Conservation (phyloP, 805 yeast genomes). For the Pichia nakasei region DNA sequence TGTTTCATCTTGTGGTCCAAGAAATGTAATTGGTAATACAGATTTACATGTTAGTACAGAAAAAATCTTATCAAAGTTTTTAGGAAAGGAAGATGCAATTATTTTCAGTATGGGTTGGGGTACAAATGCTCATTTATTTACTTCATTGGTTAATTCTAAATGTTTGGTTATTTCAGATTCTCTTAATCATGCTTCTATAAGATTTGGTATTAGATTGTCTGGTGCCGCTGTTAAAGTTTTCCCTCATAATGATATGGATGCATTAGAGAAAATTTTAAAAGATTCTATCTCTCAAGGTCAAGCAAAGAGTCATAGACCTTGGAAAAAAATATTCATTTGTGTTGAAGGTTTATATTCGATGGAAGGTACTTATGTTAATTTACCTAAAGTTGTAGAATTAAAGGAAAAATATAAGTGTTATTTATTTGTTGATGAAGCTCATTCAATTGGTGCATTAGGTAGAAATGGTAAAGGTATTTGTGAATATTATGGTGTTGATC, state of each 20-base stretch:
- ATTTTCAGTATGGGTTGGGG: slow-evolving; percentile 93
- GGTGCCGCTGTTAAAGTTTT: slow-evolving; percentile 91
- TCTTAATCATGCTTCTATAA: slow-evolving; percentile 88
- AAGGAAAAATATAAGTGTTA: slow-evolving; percentile 82
- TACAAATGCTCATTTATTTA: slow-evolving; percentile 83
- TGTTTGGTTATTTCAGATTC: slow-evolving; percentile 91
- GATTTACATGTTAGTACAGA: slow-evolving; percentile 72
- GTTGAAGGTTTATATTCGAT: slow-evolving; percentile 89
- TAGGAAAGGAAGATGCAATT: slow-evolving; percentile 84
- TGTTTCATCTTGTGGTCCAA: slow-evolving; percentile 69
- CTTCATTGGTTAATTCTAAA: slow-evolving; percentile 74
- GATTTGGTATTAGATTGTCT: slow-evolving; percentile 88
- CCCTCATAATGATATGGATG: slow-evolving; percentile 84
- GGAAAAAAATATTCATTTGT: slow-evolving; percentile 79
- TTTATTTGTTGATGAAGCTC: slow-evolving; percentile 94
- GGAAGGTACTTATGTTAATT: slow-evolving; percentile 86
- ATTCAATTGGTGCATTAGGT: slow-evolving; percentile 98
- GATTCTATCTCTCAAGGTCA: slow-evolving; percentile 90
- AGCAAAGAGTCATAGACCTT: slow-evolving; percentile 91
- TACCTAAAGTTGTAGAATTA: slow-evolving; percentile 65
- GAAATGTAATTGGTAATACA: slow-evolving; percentile 65
- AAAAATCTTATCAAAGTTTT: slow-evolving; percentile 66
- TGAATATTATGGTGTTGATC: slow-evolving; percentile 79
- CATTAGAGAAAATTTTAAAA: slow-evolving; percentile 65
- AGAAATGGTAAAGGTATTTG: slow-evolving; percentile 91